Evolutionary conservation across 257 asterid species (phyloP).

Genomic region (Solanum microdontum): DNA sequence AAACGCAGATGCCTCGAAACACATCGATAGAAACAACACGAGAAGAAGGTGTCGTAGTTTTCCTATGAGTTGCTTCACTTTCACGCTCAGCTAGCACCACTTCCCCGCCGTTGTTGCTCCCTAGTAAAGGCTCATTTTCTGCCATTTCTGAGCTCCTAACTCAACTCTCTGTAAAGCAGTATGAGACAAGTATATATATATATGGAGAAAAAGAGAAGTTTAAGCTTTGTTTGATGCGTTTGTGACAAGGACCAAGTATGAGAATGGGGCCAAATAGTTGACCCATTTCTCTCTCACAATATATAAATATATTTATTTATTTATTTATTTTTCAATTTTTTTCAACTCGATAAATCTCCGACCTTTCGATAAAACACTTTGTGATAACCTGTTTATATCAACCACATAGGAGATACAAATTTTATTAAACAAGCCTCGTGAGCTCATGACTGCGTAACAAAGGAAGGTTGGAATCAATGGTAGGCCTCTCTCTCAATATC

Average conservation of each 20-base stretch:
- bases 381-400: too few species aligned
- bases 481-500: background rate
- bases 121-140: conserved; percentile 42
- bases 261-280: background rate
- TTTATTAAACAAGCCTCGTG: too few species aligned
- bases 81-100: conserved; percentile 1
- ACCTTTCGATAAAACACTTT: too few species aligned
- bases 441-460: too few species aligned
- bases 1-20: conserved; percentile 49
- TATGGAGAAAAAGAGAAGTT: background rate
- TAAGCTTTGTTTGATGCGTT: background rate
- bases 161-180: background rate
- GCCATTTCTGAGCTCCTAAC: conserved; percentile 23
- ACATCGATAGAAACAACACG: conserved; percentile 53
- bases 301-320: background rate
- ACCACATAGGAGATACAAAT: background rate
- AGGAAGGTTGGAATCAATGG: too few species aligned
- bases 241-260: background rate
- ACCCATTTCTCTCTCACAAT: background rate
- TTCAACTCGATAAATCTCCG: too few species aligned
- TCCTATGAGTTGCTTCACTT: conserved; percentile 1
- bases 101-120: conserved; percentile 8
- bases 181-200: too few species aligned
- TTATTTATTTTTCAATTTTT: background rate
- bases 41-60: conserved; percentile 4